A percentile compares a stretch with the other conserved stretches of the same genome.
Conservation (phyloP, 768 basidiomycete species). For the Termitomyces sp. region DNA sequence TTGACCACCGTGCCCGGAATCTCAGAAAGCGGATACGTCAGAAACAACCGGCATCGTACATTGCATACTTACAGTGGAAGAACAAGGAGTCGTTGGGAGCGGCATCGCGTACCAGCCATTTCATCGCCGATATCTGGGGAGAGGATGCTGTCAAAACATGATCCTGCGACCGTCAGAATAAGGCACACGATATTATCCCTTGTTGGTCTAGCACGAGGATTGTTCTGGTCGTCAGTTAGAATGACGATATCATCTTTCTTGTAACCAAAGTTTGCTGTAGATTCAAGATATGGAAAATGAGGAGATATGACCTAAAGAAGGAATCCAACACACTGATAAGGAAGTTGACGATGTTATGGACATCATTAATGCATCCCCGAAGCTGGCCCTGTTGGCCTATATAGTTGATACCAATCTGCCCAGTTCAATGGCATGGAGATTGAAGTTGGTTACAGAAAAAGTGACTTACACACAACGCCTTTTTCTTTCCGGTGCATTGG, state of each 20-base stretch:
- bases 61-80: conserved; percentile 65
- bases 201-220: conserved; percentile 68
- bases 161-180: background rate
- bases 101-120: conserved; percentile 85
- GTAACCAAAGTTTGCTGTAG: conserved; percentile 58
- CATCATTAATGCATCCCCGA: conserved; percentile 90
- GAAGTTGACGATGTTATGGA: conserved; percentile 74
- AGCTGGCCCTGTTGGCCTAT: conserved; percentile 60
- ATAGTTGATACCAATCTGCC: conserved; percentile 88
- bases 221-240: conserved; percentile 69
- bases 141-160: background rate
- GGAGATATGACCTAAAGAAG: background rate
- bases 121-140: conserved; percentile 69
- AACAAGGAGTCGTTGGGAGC: conserved; percentile 81
- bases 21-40: conserved; percentile 27
- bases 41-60: background rate
- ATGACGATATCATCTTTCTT: conserved; percentile 76
- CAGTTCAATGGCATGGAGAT: background rate
- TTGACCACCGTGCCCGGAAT: conserved; percentile 94
- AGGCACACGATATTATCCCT: conserved; percentile 66
- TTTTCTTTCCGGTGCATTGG: conserved; percentile 82
- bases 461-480: conserved; percentile 74
- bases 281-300: background rate
- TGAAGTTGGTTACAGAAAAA: background rate
- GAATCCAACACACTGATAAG: conserved; percentile 46